A percentile compares a stretch with the other conserved stretches of the same genome.
These are phyloP conservation scores for Aspergillus pseudoterreus DNA, from an alignment of 2,329 filamentous ascomycete genomes.

Conservation along the genomic window DNA sequence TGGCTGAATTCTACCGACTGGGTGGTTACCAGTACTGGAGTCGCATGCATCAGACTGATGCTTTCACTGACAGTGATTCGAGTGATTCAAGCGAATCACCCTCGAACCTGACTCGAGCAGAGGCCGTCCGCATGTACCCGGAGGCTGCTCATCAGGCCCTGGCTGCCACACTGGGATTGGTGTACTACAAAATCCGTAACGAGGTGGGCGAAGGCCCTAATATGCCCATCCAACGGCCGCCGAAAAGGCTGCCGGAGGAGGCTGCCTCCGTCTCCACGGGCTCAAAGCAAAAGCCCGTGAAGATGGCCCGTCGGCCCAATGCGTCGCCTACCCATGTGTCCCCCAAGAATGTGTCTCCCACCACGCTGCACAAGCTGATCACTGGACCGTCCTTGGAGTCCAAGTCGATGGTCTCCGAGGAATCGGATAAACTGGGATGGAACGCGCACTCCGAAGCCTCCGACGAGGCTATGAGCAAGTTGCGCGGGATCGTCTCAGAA, in stretches of 20 bases:
- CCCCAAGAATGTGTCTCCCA: slow-evolving; percentile 24
- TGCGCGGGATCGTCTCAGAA: slow-evolving; percentile 34
- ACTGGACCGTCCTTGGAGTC: slow-evolving; percentile 33
- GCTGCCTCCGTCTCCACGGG: slow-evolving; percentile 26
- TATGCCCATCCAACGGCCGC: slow-evolving; percentile 25
- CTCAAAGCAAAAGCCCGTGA: slow-evolving; percentile 33
- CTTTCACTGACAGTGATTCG: slow-evolving; percentile 32
- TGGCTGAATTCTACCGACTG: slow-evolving; percentile 40
- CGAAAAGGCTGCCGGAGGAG: slow-evolving; percentile 36
- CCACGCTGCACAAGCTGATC: slow-evolving; percentile 27
- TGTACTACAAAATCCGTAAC: slow-evolving; percentile 41
- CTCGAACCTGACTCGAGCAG: slow-evolving; percentile 31
- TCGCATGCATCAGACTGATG: slow-evolving; percentile 31
- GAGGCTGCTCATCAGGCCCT: slow-evolving; percentile 40
- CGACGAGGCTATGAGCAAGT: slow-evolving; percentile 36
- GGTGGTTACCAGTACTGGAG: slow-evolving; percentile 38
- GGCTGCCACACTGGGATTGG: slow-evolving; percentile 37
- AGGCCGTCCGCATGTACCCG: slow-evolving; percentile 34
- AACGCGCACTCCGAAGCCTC: slow-evolving; percentile 35
- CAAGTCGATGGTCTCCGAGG: slow-evolving; percentile 28
- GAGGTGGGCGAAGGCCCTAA: slow-evolving; percentile 34
- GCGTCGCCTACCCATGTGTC: too few relatives aligned
- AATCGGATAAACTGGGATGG: slow-evolving; percentile 32
- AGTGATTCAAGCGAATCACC: slow-evolving; percentile 38
- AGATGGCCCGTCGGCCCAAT: slow-evolving; percentile 30